These are phyloP conservation scores for Paramecium sonneborni DNA, from an alignment of 73 alveolate genomes.

Conservation along the genomic window DNA sequence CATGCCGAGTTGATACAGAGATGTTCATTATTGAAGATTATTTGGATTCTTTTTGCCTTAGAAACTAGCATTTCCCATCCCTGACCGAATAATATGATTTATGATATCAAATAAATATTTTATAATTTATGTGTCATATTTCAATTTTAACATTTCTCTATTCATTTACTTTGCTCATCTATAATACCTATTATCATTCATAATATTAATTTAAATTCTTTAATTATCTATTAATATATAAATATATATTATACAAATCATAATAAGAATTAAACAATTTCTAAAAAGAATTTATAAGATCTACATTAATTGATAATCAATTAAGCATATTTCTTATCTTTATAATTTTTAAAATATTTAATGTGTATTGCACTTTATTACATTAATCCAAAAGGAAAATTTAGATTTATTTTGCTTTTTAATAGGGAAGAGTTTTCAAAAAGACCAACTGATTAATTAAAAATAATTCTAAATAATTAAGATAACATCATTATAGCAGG, in stretches of 20 bases:
- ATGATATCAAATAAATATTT: neutral
- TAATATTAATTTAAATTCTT: too few species aligned
- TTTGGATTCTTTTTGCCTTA: conserved; percentile 33
- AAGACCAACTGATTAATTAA: neutral
- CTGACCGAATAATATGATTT: conserved; percentile 4
- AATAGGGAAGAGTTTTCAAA: neutral
- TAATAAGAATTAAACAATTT: neutral
- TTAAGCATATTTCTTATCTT: neutral
- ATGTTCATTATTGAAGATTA: conserved; percentile 40
- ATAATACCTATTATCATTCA: too few species aligned
- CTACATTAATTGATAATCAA: neutral
- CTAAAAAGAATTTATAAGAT: neutral
- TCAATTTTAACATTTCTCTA: too few species aligned
- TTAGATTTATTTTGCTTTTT: neutral
- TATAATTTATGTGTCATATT: too few species aligned
- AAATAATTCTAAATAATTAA: neutral
- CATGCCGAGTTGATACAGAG: conserved; percentile 24
- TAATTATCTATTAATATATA: too few species aligned
- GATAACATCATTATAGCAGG: neutral
- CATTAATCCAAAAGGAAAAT: neutral
- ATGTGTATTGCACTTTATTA: neutral
- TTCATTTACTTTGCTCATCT: too few species aligned
- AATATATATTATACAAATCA: neutral
- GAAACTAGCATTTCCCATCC: conserved; percentile 19
- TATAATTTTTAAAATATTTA: neutral